These are phyloP conservation scores for Holtermannia corniformis DNA, from an alignment of 768 basidiomycete genomes.

Conservation along the genomic window DNA sequence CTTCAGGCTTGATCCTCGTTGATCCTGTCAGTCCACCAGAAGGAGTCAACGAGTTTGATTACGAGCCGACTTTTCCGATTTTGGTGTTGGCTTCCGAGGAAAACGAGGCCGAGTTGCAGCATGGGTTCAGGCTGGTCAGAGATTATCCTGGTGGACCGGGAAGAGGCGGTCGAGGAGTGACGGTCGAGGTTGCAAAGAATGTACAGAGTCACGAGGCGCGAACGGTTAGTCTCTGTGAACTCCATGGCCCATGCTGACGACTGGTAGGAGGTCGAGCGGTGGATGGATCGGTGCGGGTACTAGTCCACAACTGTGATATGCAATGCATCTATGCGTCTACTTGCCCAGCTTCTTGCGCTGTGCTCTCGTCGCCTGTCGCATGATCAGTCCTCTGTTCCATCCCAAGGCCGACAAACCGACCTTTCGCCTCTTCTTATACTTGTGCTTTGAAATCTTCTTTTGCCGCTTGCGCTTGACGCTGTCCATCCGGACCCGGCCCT, in stretches of 20 bases:
- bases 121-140: conserved; percentile 45
- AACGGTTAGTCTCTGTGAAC: conserved; percentile 13
- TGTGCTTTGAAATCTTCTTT: conserved; percentile 95
- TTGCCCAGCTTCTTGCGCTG: conserved; percentile 31
- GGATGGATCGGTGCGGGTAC: conserved; percentile 29
- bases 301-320: too few relatives aligned
- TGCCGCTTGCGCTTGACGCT: conserved; percentile 42
- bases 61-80: conserved; percentile 56
- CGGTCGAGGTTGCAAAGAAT: conserved; percentile 37
- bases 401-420: conserved; percentile 45
- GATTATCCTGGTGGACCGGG: conserved; percentile 42
- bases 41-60: conserved; percentile 48
- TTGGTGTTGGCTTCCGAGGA: conserved; percentile 46
- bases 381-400: not conserved
- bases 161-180: conserved; percentile 42
- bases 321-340: conserved; percentile 5
- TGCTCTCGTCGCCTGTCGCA: conserved; percentile 17
- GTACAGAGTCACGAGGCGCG: conserved; percentile 38
- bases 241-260: not conserved
- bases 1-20: conserved; percentile 55
- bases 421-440: conserved; percentile 84
- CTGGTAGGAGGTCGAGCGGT: conserved; percentile 23
- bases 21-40: conserved; percentile 43
- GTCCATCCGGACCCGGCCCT: conserved; percentile 48
- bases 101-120: conserved; percentile 41